phyloP scores from a whole-genome alignment of 1,139 yeast genomes.

The Candida pseudocylindracea region DNA sequence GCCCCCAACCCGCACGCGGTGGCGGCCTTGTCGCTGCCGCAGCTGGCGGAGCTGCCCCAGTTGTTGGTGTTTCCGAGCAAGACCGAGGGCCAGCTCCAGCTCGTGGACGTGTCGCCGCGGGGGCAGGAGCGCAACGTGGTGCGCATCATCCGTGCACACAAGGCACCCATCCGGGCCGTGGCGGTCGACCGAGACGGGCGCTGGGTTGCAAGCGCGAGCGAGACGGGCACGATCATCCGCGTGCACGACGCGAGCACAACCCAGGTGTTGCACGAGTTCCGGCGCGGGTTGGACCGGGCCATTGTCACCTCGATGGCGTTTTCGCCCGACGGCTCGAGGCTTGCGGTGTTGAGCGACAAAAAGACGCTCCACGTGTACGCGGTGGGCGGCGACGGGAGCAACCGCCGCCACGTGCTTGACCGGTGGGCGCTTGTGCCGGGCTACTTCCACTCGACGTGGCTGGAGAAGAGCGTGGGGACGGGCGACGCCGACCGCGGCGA shows the following conservation, averaged over 20 bases:
- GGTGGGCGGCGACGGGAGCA: constrained; percentile 6
- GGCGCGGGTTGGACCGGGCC: constrained; percentile 80
- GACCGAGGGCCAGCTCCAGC: constrained; percentile 53
- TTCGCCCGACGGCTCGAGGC: constrained; percentile 47
- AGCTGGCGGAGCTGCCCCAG: constrained; percentile 9
- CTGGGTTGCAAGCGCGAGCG: constrained; percentile 73
- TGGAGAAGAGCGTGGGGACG: constrained; percentile 41
- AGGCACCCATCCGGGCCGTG: constrained; percentile 41
- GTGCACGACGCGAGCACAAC: constrained; percentile 58
- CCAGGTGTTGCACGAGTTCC: constrained; percentile 54
- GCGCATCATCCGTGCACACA: constrained; percentile 70
- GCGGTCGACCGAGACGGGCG: constrained; percentile 54
- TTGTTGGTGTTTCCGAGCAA: constrained; percentile 57
- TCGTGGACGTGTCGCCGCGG: constrained; percentile 44
- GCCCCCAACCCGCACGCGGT: constrained; percentile 44
- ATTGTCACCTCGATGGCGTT: constrained; percentile 64
- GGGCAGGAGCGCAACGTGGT: constrained; percentile 40
- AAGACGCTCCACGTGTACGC: constrained; percentile 69
- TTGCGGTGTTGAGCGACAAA: constrained; percentile 80
- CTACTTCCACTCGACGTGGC: constrained; percentile 78
- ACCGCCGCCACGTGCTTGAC: constrained; percentile 48
- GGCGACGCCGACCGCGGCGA: constrained; percentile 31
- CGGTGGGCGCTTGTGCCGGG: constrained; percentile 43
- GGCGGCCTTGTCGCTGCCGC: constrained; percentile 32
- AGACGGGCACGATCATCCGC: constrained; percentile 68